Base-by-base conservation (phyloP, 495 filamentous ascomycete genomes). In the Friedmanniomyces endolithicus region DNA sequence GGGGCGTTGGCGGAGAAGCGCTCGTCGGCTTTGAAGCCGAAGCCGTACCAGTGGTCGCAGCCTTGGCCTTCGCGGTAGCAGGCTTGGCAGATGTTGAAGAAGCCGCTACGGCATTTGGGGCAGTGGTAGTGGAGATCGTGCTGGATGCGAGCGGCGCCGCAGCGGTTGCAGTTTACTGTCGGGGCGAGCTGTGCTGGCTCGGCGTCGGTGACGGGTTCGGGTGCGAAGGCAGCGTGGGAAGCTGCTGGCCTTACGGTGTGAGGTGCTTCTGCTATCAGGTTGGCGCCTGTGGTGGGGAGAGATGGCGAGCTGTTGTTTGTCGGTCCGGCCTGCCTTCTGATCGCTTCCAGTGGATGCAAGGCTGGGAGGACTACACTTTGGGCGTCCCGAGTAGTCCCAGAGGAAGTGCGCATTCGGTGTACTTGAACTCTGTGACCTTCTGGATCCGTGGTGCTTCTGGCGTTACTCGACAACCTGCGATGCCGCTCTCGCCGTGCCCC, bases 61-160 rank as follows among this genome's bases (percentile, higher is more conserved):
- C 88, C 87, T 62, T 74, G 74, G n/a, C 80, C 78, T 25, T 65
- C 48, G 31, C 86, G 81, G 67, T 87, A 94, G 70, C 89, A 95
- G 57, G 74, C 74, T 1, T 85, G 68, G 62, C 89, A 95, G 19
- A 94, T 72, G 64, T 88, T 82, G 71, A 78, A 90, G 23, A 75
- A 68, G 1, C 86, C 87, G n/a, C 73, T 64, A 37, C 75, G 72
- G 68, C 89, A 94, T 41, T 71, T 68, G 7, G 69, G 60, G 68
- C 89, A 95, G 65, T 82, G 81, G 67, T 85, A 88, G 66, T 94
- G 87, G 0, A 94, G 71, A 1, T 84, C 78, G 60, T 94, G 88
- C 64, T 92, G 80, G 53, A 94, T 87, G 52, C 85, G 73, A 2
- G 67, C 29, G 55, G 74, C 81, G 17, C 70, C 66, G 64, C 89